Percentiles rank a stretch among this genome's conserved stretches.
These are phyloP conservation scores for Stachybotrys elegans DNA, from an alignment of 2,329 filamentous ascomycete genomes.

Conservation along the genomic window DNA sequence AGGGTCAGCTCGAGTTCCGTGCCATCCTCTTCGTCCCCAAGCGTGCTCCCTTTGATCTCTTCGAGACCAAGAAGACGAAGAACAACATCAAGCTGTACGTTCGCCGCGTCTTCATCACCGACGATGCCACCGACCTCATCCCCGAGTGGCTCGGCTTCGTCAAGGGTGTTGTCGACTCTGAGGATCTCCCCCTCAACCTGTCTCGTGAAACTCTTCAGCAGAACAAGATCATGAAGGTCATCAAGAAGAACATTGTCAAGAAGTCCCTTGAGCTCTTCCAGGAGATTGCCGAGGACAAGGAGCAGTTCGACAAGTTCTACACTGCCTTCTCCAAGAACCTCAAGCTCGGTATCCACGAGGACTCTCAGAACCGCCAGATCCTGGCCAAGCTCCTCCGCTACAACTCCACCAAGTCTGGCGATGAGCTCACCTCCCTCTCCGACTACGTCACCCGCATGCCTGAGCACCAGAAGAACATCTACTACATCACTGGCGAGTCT, in stretches of 20 bases:
- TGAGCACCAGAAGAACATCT: conserved; percentile 99
- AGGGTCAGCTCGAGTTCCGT: conserved; percentile 99
- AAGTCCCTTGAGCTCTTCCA: conserved; percentile 99
- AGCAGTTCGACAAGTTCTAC: conserved; percentile 99
- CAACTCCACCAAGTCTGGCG: conserved; percentile 98
- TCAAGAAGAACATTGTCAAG: conserved; percentile 99
- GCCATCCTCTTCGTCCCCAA: conserved; percentile 99
- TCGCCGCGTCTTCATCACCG: conserved; percentile 99
- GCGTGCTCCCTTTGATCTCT: conserved; percentile 98
- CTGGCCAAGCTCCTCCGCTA: conserved; percentile 99
- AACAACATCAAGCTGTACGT: conserved; percentile 99
- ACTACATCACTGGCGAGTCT: conserved; percentile 99
- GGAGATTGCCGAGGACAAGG: conserved; percentile 98
- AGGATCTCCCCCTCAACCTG: conserved; percentile 98
- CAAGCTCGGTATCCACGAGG: conserved; percentile 99
- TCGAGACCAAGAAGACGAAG: conserved; percentile 99
- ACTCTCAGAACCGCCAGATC: conserved; percentile 87
- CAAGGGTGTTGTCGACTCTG: conserved; percentile 99
- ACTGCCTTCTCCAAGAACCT: conserved; percentile 99
- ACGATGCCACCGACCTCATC: conserved; percentile 97
- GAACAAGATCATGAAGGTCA: conserved; percentile 99
- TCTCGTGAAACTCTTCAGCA: conserved; percentile 99
- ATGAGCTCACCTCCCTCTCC: conserved; percentile 87
- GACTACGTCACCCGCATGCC: conserved; percentile 99
- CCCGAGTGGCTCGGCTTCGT: conserved; percentile 99